phyloP scores from a whole-genome alignment of 768 basidiomycete genomes.

The Collybia nuda region DNA sequence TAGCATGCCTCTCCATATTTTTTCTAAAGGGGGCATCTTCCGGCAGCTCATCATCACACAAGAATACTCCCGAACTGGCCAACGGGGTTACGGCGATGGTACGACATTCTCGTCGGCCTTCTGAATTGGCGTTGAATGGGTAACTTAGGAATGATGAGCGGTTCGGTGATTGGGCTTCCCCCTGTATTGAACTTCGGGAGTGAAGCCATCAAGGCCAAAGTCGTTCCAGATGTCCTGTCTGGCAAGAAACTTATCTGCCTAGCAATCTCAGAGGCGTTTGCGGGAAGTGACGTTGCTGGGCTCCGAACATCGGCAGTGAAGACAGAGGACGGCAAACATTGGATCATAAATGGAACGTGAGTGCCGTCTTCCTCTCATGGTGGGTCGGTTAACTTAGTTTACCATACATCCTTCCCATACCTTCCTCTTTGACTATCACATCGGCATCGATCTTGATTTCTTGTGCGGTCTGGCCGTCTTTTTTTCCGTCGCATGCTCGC shows the following conservation, averaged over 20 bases:
- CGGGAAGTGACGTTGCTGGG: slow-evolving; percentile 80
- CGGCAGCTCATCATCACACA: slow-evolving; percentile 73
- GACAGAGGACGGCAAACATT: slow-evolving; percentile 77
- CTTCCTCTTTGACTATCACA: slow-evolving; percentile 2
- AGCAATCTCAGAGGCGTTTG: slow-evolving; percentile 88
- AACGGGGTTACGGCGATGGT: slow-evolving; percentile 83
- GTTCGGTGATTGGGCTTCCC: slow-evolving; percentile 81
- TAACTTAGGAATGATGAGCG: slow-evolving; percentile 54
- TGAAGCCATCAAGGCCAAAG: slow-evolving; percentile 50
- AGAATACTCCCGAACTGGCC: slow-evolving; percentile 68
- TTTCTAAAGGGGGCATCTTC: not conserved
- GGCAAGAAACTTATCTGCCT: slow-evolving; percentile 81
- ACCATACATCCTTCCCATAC: slow-evolving; percentile 6
- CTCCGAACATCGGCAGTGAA: slow-evolving; percentile 73
- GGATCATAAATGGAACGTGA: slow-evolving; percentile 71
- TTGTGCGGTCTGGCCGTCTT: not conserved
- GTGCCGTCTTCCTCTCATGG: slow-evolving; percentile 13
- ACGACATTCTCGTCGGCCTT: not conserved
- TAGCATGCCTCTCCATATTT: not conserved
- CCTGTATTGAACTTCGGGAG: slow-evolving; percentile 83
- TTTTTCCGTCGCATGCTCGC: slow-evolving; percentile 22
- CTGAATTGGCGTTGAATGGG: not conserved
- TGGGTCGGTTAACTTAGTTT: not conserved
- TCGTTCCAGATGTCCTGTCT: slow-evolving; percentile 64
- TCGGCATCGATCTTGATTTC: not conserved